Conservation (phyloP, 1,284 basidiomycete species). For the Cutaneotrichosporon dermatis region DNA sequence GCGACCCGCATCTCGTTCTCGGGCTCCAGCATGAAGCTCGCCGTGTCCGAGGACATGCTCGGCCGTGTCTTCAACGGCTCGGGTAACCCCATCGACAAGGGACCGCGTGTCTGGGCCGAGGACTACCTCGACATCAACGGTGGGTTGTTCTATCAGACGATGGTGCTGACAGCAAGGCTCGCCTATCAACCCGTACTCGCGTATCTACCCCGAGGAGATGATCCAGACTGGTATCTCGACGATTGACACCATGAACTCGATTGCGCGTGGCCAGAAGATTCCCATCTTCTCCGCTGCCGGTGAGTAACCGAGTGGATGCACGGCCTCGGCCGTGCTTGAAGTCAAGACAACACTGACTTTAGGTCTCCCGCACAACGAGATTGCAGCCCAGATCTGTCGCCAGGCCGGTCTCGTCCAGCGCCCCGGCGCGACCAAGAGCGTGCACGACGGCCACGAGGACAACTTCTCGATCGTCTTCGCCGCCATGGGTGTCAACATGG, state of each 20-base stretch:
- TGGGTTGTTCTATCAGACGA: conserved; percentile 44
- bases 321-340: not conserved
- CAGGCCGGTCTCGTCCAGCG: conserved; percentile 96
- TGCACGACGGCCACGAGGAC: conserved; percentile 98
- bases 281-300: conserved; percentile 96
- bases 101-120: conserved; percentile 98
- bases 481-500: conserved; percentile 99
- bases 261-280: conserved; percentile 99
- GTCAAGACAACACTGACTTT: not conserved
- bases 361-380: conserved; percentile 99
- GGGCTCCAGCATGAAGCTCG: conserved; percentile 96
- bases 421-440: conserved; percentile 77
- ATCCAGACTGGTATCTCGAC: conserved; percentile 99
- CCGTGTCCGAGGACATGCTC: conserved; percentile 99
- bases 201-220: conserved; percentile 99
- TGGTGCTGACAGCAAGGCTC: conserved; percentile 59
- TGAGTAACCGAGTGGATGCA: conserved; percentile 13
- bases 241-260: conserved; percentile 98
- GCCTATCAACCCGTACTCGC: conserved; percentile 97
- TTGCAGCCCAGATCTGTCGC: conserved; percentile 99
- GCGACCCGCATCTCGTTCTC: conserved; percentile 98
- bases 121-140: conserved; percentile 99
- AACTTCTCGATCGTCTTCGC: conserved; percentile 99
- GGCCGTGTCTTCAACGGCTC: conserved; percentile 99
- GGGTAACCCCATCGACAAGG: conserved; percentile 96